Base-by-base conservation (phyloP, 441 rosid species). In the Erodium trifolium region DNA sequence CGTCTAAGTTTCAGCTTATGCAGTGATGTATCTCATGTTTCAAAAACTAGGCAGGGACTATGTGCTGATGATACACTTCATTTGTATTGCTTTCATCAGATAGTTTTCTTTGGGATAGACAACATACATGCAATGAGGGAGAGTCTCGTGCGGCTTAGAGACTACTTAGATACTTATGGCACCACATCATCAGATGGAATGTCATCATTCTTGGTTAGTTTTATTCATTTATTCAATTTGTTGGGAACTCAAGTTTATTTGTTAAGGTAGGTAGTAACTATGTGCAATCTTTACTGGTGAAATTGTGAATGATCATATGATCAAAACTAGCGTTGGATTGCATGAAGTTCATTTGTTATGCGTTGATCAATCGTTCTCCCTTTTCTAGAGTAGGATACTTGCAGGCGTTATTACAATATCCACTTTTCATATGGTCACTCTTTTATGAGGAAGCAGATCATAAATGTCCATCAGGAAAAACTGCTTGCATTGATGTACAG, bases 81-180 rank as follows among this genome's bases (percentile, higher is more conserved):
- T 64, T 19, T 66, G 29, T 70, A 66, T 65, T 71, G n/a, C 80
- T 65, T 78, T 68, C 27, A 65, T 66, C 86, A 95, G 99, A 80
- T 95, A 68, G 96, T 92, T 43, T 95, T 92, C 78, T 86, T 95
- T 85, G 98, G 99, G 72, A 95, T 95, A 79, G 99, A 95, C 84
- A 95, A 92, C 81, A 92, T 95, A 78, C 98, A 95, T 82, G 93
- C 98, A 69, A 95, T 95, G 98, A 82, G 98, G 78, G 99, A 95
- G 70, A 92, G 98, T 85, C 89, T 95, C 78, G 83, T 88, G 75
- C 92, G 99, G 81, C 91, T 95, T 80, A 81, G 98, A 80, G 98
- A 95, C 71, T 95, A 95, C 77, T 75, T 95, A 79, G 99, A 95
- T 88, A 88, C 92, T 79, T 83, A 95, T 75, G 99, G 99, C 71